These are phyloP conservation scores for Fusarium sp. DNA, from an alignment of 2,329 filamentous ascomycete species.

Conservation along the genomic window DNA sequence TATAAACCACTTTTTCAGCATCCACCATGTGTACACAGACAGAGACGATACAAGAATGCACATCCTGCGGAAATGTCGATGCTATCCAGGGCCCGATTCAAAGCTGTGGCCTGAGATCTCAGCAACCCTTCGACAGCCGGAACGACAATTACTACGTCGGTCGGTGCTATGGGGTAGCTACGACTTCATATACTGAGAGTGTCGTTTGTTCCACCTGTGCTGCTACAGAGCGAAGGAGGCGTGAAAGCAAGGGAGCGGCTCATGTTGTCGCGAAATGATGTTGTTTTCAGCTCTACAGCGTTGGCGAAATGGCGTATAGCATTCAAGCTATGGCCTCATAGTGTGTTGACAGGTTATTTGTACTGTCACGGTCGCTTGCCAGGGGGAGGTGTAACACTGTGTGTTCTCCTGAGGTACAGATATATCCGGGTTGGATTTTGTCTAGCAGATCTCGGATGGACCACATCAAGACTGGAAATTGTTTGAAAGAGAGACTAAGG, in stretches of 20 bases:
- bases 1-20: neutral
- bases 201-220: slow-evolving; percentile 18
- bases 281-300: neutral
- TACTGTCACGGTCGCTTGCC: neutral
- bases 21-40: slow-evolving; percentile 33
- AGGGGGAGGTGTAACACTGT: neutral
- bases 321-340: neutral
- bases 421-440: neutral
- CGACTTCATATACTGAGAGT: slow-evolving; percentile 30
- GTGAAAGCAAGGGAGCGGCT: neutral
- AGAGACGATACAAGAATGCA: slow-evolving; percentile 33
- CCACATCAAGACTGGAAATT: neutral
- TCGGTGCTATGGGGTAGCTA: slow-evolving; percentile 30
- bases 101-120: slow-evolving; percentile 26
- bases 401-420: neutral
- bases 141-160: slow-evolving; percentile 16
- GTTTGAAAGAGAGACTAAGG: neutral
- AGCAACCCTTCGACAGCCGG: slow-evolving; percentile 15
- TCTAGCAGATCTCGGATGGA: neutral
- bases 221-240: neutral
- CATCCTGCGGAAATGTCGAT: slow-evolving; percentile 14
- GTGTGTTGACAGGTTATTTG: neutral
- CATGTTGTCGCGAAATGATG: slow-evolving; percentile 7
- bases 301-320: neutral
- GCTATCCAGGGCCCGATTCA: slow-evolving; percentile 22